Conservation (phyloP, 305 asterid genomes). For the Rubia peregrina region DNA sequence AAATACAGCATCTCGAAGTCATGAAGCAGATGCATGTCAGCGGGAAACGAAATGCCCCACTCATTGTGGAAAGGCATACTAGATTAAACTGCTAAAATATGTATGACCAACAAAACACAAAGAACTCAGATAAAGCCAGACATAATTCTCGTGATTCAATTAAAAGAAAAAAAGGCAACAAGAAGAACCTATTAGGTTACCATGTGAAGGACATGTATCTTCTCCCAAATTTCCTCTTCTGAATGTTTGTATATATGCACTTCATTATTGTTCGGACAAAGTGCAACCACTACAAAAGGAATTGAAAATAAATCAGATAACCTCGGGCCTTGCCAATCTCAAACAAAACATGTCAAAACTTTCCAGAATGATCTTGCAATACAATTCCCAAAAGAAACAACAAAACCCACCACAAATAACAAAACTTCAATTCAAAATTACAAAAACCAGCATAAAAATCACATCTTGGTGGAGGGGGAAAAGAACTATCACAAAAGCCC, state of each 20-base stretch:
- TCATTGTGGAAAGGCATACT: background rate
- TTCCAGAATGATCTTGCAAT: constrained; percentile 1
- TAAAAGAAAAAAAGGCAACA: constrained; percentile 3
- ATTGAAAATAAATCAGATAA: constrained; percentile 11
- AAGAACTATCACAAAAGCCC: background rate
- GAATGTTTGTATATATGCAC: constrained; percentile 69
- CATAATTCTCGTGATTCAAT: background rate
- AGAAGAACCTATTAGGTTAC: constrained; percentile 26
- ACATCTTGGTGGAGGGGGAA: background rate
- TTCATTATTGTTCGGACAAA: constrained; percentile 86
- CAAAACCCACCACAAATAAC: background rate
- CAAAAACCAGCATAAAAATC: background rate
- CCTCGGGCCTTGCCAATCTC: background rate
- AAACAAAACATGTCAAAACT: background rate
- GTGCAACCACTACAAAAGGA: constrained; percentile 65
- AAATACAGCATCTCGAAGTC: background rate
- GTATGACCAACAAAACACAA: background rate
- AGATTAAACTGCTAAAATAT: background rate
- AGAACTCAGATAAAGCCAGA: background rate
- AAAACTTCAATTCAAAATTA: background rate
- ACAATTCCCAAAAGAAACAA: background rate
- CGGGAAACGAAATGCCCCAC: background rate
- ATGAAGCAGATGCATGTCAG: background rate
- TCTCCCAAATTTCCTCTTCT: constrained; percentile 94
- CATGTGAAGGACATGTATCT: constrained; percentile 90